Evolutionary conservation across 2,329 filamentous ascomycete genomes (phyloP).

Genomic region (Byssochlamys sp.): DNA sequence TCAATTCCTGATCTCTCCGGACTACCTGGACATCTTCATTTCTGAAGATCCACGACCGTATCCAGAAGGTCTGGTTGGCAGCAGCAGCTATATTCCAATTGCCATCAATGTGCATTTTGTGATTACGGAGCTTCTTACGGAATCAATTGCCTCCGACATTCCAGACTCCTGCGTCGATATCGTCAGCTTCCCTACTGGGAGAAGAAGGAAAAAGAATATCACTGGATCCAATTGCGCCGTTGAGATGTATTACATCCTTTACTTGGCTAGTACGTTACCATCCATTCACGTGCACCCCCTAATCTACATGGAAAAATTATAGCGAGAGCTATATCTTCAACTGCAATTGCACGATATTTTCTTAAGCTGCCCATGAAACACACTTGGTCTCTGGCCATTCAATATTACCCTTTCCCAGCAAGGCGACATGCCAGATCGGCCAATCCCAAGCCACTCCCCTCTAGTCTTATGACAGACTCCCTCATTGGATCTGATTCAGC

Average conservation of each 20-base stretch:
- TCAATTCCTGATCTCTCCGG: neutral
- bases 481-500: neutral
- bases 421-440: neutral
- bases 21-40: conserved; percentile 4
- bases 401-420: conserved; percentile 1
- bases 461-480: neutral
- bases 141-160: neutral
- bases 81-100: neutral
- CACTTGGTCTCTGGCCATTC: neutral
- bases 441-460: neutral
- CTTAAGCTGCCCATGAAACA: neutral
- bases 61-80: conserved; percentile 3
- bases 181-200: neutral
- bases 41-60: neutral
- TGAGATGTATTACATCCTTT: conserved; percentile 48
- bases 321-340: neutral
- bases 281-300: conserved; percentile 6
- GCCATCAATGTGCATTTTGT: conserved; percentile 1
- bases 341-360: neutral
- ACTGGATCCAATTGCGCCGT: conserved; percentile 3
- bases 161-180: neutral
- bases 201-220: neutral
- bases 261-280: conserved; percentile 60
- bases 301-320: neutral
- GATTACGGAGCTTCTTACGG: neutral